Base-by-base conservation (phyloP, 257 asterid species). In the Cruciata laevipes region DNA sequence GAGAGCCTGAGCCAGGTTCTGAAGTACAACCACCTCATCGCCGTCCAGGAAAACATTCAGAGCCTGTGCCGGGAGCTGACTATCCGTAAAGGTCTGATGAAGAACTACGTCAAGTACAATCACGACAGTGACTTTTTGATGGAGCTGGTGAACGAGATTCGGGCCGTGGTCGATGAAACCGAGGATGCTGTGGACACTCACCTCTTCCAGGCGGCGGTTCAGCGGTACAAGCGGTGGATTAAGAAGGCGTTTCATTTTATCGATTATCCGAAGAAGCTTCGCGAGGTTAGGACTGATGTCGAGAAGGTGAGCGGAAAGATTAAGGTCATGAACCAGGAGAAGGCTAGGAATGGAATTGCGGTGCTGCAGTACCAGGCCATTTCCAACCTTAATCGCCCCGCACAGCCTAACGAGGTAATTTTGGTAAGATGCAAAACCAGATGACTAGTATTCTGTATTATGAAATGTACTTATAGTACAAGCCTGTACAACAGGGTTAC, bases 101-200 rank as follows among this genome's bases (percentile, higher is more conserved):
- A 74, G 73, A 84, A 82, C 7, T 82, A 81, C 2, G 65, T 80
- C 0, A 80, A 75, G 6, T 78, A 68, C 65, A 73, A 84, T 23
- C 72, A 73, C 80, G 77, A 72, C 44, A 77, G 79, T 40, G 80
- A 73, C 67, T 63, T 33, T 0, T 56, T 80, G 23, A 75, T 79
- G 30, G 87, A 74, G 18, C 64, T 83, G 27, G 85, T 79, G 25
- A 81, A 77, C 51, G 86, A 81, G 67, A 83, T 83, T 66, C 42
- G 86, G 11, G 32, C 65, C 63, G 77, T 80, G 14, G 89, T 80
- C 0, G 81, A 76, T 65, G 84, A 86, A 2, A 89, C 93, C 3
- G 89, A 82, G 59, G 89, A 86, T 51, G 84, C 84, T 9, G 77
- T 83, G 27, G 93, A 84, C 64, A 63, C 74, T 8, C 83, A 79